Percentiles rank a stretch among this genome's conserved stretches.
phyloP scores from a whole-genome alignment of 163 green algal species.

The Scenedesmus sp. region DNA sequence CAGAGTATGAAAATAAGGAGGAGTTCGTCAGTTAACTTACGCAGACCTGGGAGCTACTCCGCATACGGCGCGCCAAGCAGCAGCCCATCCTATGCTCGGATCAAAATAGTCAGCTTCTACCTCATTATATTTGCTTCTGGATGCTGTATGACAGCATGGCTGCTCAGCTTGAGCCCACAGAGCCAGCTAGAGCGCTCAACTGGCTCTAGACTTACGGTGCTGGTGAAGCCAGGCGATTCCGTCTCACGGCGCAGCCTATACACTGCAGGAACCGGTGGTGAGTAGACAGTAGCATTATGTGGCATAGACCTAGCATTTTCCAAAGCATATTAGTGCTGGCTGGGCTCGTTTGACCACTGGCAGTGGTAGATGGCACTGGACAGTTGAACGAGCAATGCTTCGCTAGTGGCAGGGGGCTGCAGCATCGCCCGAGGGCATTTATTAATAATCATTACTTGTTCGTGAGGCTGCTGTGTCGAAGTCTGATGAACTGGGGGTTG shows the following conservation, averaged over 20 bases:
- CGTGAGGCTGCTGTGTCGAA: neutral
- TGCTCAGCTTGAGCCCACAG: slow-evolving; percentile 42
- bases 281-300: neutral
- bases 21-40: neutral
- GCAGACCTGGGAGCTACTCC: neutral
- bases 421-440: neutral
- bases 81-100: neutral
- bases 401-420: neutral
- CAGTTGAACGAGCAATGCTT: slow-evolving; percentile 6
- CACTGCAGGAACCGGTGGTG: slow-evolving; percentile 41
- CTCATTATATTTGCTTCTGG: slow-evolving; percentile 42
- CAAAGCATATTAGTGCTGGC: neutral
- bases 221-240: slow-evolving; percentile 12
- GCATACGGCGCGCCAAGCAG: slow-evolving; percentile 8
- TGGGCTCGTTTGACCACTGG: neutral
- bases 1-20: neutral
- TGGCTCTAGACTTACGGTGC: slow-evolving; percentile 23
- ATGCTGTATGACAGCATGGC: slow-evolving; percentile 40
- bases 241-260: slow-evolving; percentile 30
- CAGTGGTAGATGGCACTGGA: neutral
- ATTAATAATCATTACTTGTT: neutral
- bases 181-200: slow-evolving; percentile 21
- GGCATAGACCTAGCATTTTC: neutral
- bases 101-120: slow-evolving; percentile 37
- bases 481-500: neutral